Evolutionary conservation across 2,329 filamentous ascomycete genomes (phyloP).

Genomic region (Sclerotinia subarctica): DNA sequence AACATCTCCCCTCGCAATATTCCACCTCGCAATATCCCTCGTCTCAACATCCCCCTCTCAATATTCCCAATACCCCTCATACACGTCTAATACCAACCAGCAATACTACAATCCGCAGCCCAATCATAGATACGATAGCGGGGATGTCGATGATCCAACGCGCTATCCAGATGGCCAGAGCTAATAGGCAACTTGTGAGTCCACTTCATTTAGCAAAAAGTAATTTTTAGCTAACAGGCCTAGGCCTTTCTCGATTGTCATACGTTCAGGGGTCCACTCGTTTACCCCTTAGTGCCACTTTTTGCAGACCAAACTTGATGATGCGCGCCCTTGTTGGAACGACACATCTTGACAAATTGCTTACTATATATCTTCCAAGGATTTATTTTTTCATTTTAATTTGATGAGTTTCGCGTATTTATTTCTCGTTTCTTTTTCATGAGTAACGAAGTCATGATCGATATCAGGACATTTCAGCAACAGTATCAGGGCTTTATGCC

Average conservation of each 20-base stretch:
- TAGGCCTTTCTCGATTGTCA: background rate
- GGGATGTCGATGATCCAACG: background rate
- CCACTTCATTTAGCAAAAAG: background rate
- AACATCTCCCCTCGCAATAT: background rate
- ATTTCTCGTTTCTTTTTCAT: background rate
- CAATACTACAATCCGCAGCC: background rate
- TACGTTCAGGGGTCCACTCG: conserved; percentile 13
- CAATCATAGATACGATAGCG: background rate
- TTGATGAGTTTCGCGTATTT: background rate
- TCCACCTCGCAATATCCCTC: background rate
- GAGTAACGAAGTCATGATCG: background rate
- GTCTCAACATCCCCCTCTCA: background rate
- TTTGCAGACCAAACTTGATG: background rate
- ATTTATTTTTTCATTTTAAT: background rate
- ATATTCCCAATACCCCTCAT: background rate
- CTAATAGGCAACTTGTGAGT: background rate
- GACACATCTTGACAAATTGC: background rate
- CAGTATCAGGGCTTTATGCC: background rate
- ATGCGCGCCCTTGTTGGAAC: background rate
- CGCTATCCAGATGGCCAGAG: background rate
- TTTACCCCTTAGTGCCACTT: background rate
- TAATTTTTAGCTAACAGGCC: background rate
- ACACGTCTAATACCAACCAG: background rate
- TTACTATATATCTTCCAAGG: background rate
- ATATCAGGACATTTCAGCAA: background rate